Evolutionary conservation across 768 basidiomycete genomes (phyloP), one percentile per base, ranked within the genome.

Genomic region (Lactifluus rugatus): DNA sequence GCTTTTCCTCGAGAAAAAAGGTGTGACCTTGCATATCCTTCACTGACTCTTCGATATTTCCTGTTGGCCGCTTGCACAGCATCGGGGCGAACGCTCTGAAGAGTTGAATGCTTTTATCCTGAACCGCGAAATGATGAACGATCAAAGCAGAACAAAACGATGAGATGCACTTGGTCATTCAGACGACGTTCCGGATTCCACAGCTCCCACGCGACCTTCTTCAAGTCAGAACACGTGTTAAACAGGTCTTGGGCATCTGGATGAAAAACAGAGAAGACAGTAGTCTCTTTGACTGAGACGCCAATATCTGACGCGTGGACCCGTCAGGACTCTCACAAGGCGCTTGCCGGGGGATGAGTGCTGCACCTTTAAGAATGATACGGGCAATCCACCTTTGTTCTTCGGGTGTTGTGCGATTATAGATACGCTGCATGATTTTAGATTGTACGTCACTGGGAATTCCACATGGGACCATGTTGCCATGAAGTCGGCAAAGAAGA

Each of bases 371-470:
- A 34, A 98, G 75, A 48, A 99, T 89, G 68, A 99, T 91, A 8
- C 93, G 82, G n/a, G 90, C 85, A 56, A 99, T 84, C 96, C 96
- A 99, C 48, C 84, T 81, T 66, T 96, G 94, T 66, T 98, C 94
- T 56, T 85, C 82, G 0, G 94, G 76, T 1, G 93, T 95, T 25
- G 85, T 75, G 44, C 81, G 80, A 65, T 89, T 87, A 64, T 88
- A 87, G 2, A 96, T 70, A 2, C 86, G 80, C 62, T 86, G 82
- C 61, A 97, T 69, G 26, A 93, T 81, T 49, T 79, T 86, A 3
- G 83, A 79, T 65, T 94, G 89, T 11, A 80, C 65, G 19, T 89
- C 85, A 26, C 93, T 96, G 66, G 7, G 34, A 58, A n/a, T 3
- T 21, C 2, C 11, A 47, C 9, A 50, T 5, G 28, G 39, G 32